phyloP scores from a whole-genome alignment of 352 stramenopile genomes.

The Globisporangium alternatum region DNA sequence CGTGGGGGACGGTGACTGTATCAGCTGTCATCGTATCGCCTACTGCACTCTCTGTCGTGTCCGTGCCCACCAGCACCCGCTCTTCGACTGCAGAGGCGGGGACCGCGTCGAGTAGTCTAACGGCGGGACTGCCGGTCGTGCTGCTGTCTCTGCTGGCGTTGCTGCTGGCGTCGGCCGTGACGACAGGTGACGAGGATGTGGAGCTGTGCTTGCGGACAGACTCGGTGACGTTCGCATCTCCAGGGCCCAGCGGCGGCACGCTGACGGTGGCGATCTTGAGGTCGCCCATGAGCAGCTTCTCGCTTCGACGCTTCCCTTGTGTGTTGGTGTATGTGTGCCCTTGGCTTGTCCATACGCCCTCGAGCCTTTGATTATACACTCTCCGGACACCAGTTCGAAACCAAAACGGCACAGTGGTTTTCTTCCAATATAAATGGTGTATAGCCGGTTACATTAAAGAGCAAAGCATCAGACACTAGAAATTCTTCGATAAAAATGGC shows the following conservation, averaged over 20 bases:
- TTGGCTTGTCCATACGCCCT: not conserved
- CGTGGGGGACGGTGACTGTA: not conserved
- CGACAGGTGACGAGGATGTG: not conserved
- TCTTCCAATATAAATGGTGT: too few relatives aligned
- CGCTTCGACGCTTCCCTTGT: constrained; percentile 7
- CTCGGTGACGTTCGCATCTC: constrained; percentile 3
- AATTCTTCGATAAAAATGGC: too few relatives aligned
- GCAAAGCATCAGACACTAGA: too few relatives aligned
- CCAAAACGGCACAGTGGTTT: too few relatives aligned
- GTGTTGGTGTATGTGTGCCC: not conserved
- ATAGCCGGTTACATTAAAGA: too few relatives aligned
- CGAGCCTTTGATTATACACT: too few relatives aligned
- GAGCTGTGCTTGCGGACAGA: not conserved
- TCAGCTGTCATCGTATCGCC: not conserved
- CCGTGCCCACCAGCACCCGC: not conserved
- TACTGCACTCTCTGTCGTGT: not conserved
- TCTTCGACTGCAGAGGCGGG: constrained; percentile 1
- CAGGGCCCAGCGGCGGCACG: constrained; percentile 2
- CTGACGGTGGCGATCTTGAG: constrained; percentile 18
- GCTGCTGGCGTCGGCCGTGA: not conserved
- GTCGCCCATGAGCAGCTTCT: constrained; percentile 14
- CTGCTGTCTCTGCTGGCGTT: constrained; percentile 2
- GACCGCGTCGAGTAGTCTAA: not conserved
- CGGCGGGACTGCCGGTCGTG: constrained; percentile 1
- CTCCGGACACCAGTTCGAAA: too few relatives aligned